Evolutionary conservation across 352 stramenopile species (phyloP), one percentile per base, ranked within the genome.

Genomic region (Phytophthora tentaculata): DNA sequence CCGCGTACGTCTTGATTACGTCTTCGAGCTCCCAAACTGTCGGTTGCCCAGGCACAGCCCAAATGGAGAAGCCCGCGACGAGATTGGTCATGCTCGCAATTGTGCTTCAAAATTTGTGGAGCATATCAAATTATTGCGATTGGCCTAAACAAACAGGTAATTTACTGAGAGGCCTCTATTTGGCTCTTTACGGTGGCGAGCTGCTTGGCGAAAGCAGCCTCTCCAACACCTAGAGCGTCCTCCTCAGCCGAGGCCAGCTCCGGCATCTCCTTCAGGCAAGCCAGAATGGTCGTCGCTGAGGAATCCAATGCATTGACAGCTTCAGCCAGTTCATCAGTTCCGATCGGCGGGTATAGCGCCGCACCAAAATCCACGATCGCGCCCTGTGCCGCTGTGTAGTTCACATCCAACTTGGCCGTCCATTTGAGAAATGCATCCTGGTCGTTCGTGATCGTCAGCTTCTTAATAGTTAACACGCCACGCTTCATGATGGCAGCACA

Each of bases 351-450:
- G 62, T 90, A 92, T 67, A 94, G 28, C 26, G 87, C 88, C n/a
- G 88, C 88, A 37, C 88, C 86, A 65, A 96, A 80, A 70, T 96
- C 88, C 43, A 96, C 86, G 44, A 96, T 73, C 2, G 77, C 79
- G 52, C 90, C 81, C 72, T 91, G 79, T 26, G 85, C 81, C 2
- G 56, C 66, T 13, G 74, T 74, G 74, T 96, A 96, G 52, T 64
- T 79, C 16, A 79, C 74, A 45, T 94, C 86, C 28, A 96, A 73
- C 53, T 48, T 60, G 9, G 80, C 75, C n/a, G 86, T 91, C 88
- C 88, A 96, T 60, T 70, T 64, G 32, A 96, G 72, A 51, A 92
- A 86, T 29, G 74, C 77, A 19, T 85, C 73, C 39, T 89, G 68
- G 50, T 82, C 71, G 55, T 89, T 81, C n/a, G 68, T 66, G 28